Conservation (phyloP, 2,329 filamentous ascomycete species). For the Aspergillus proliferans region DNA sequence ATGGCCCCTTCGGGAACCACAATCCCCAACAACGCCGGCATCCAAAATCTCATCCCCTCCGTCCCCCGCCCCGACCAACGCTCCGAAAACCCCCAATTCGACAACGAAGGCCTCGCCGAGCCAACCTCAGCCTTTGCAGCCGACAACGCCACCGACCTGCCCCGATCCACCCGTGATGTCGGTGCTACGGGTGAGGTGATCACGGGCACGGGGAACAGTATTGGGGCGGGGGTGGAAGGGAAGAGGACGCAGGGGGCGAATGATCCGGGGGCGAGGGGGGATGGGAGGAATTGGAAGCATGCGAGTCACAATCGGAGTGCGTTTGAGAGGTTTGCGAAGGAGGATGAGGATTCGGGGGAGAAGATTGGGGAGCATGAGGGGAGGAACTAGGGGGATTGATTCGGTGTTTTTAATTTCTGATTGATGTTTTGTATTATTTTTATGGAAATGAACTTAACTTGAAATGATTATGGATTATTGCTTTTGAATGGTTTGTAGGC, state of each 20-base stretch:
- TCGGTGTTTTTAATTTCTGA: background rate
- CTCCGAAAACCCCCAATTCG: constrained; percentile 23
- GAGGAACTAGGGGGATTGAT: constrained; percentile 13
- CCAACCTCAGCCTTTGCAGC: constrained; percentile 37
- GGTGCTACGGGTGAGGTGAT: constrained; percentile 32
- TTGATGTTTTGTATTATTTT: background rate
- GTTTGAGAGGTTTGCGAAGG: constrained; percentile 32
- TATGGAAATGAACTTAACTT: too few species aligned
- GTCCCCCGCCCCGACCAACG: constrained; percentile 44
- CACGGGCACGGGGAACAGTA: constrained; percentile 35
- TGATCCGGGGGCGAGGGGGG: constrained; percentile 32
- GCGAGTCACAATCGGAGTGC: constrained; percentile 29
- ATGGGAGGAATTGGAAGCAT: constrained; percentile 35
- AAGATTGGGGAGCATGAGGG: constrained; percentile 24
- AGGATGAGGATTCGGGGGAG: constrained; percentile 28
- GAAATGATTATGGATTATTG: too few species aligned
- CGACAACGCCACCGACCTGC: constrained; percentile 45
- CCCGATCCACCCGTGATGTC: constrained; percentile 32
- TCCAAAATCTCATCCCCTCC: constrained; percentile 42
- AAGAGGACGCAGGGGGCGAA: constrained; percentile 28
- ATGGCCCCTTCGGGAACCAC: constrained; percentile 34
- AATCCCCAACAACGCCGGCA: constrained; percentile 43
- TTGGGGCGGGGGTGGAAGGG: constrained; percentile 32
- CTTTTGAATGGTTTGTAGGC: too few species aligned
- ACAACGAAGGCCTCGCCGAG: constrained; percentile 32